Percentiles rank a stretch among this genome's conserved stretches.
These are phyloP conservation scores for Isabelozyma heimii DNA, from an alignment of 805 yeast species.

Conservation along the genomic window DNA sequence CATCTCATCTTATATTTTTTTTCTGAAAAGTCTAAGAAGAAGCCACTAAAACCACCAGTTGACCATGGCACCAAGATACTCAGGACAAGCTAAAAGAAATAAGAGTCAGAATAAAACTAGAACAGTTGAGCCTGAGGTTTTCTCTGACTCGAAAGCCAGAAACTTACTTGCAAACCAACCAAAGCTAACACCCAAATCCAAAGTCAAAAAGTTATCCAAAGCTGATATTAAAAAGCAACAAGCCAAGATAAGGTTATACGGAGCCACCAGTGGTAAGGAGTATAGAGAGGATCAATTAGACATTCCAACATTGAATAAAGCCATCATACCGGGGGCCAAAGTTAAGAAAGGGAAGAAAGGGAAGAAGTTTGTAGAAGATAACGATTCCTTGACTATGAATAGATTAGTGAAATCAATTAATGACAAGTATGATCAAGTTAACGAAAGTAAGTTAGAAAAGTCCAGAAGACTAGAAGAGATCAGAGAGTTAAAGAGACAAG, in stretches of 20 bases:
- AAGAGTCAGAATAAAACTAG: conserved; percentile 52
- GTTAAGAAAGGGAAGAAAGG: conserved; percentile 85
- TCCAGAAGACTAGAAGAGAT: conserved; percentile 86
- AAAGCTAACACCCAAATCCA: conserved; percentile 58
- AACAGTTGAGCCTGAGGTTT: conserved; percentile 63
- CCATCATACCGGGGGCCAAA: conserved; percentile 79
- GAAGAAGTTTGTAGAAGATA: conserved; percentile 71
- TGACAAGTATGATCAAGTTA: conserved; percentile 71
- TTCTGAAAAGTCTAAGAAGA: not conserved
- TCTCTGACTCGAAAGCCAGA: conserved; percentile 63
- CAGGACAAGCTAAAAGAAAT: conserved; percentile 57
- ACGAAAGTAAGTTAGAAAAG: conserved; percentile 88
- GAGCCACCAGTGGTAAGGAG: conserved; percentile 53
- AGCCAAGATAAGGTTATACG: conserved; percentile 62
- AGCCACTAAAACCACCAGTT: not conserved
- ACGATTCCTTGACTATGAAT: conserved; percentile 58
- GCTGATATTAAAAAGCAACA: conserved; percentile 63
- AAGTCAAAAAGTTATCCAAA: conserved; percentile 47
- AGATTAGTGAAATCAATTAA: conserved; percentile 78
- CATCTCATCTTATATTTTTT: not conserved
- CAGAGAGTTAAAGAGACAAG: conserved; percentile 81
- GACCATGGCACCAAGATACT: conserved; percentile 56
- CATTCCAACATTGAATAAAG: conserved; percentile 76
- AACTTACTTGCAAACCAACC: conserved; percentile 61
- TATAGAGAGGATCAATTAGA: conserved; percentile 78